These are phyloP conservation scores for Bocquillonia castaneifolia DNA, from an alignment of 441 rosid genomes.

Conservation along the genomic window DNA sequence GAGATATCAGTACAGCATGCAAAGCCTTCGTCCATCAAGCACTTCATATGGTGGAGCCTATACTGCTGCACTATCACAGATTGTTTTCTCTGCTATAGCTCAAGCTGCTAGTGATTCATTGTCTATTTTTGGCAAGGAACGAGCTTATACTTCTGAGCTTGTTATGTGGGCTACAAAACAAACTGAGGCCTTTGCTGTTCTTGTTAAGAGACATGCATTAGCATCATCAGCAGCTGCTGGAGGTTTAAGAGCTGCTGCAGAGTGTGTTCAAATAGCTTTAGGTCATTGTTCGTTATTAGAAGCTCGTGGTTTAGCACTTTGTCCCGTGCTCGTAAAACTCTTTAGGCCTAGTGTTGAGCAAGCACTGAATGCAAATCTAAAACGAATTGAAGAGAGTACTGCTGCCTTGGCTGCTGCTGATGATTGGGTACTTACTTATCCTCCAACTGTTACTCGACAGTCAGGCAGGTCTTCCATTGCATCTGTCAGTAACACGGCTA, in stretches of 20 bases:
- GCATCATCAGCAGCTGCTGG: slow-evolving; percentile 99
- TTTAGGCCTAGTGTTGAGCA: slow-evolving; percentile 97
- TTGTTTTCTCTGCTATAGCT: slow-evolving; percentile 89
- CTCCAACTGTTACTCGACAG: slow-evolving; percentile 63
- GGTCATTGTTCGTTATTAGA: slow-evolving; percentile 98
- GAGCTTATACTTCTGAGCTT: slow-evolving; percentile 88
- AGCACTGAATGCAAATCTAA: slow-evolving; percentile 90
- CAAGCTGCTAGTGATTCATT: slow-evolving; percentile 91
- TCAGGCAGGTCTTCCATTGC: slow-evolving; percentile 50
- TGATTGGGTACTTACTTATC: slow-evolving; percentile 86
- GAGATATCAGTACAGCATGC: slow-evolving; percentile 84
- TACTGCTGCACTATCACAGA: slow-evolving; percentile 95
- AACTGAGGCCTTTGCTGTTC: slow-evolving; percentile 80
- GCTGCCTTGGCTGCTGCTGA: slow-evolving; percentile 99
- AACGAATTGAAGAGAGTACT: slow-evolving; percentile 94
- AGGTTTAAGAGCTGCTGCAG: slow-evolving; percentile 98
- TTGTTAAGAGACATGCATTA: slow-evolving; percentile 92
- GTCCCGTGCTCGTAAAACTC: slow-evolving; percentile 79
- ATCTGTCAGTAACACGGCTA: slow-evolving; percentile 39
- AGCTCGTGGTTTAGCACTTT: slow-evolving; percentile 88
- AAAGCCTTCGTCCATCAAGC: slow-evolving; percentile 89
- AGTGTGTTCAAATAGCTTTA: slow-evolving; percentile 97
- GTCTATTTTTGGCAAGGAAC: slow-evolving; percentile 77
- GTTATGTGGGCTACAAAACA: slow-evolving; percentile 97
- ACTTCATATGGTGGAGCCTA: slow-evolving; percentile 98